A percentile compares a stretch with the other conserved stretches of the same genome.
These are phyloP conservation scores for Beauveria brongniartii DNA, from an alignment of 2,329 filamentous ascomycete species.

Conservation along the genomic window DNA sequence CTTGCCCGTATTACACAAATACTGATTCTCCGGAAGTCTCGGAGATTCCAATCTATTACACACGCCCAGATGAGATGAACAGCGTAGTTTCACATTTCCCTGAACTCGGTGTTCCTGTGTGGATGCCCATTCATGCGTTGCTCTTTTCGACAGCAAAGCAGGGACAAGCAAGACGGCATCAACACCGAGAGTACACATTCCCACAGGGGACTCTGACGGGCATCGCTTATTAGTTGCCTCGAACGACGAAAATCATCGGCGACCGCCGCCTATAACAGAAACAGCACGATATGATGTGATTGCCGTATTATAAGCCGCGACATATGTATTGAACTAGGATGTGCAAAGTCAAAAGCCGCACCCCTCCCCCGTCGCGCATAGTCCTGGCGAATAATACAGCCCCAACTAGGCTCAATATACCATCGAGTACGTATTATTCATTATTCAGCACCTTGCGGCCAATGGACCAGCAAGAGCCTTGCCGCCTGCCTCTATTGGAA, in stretches of 20 bases:
- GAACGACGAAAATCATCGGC: not conserved
- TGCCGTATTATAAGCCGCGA: not conserved
- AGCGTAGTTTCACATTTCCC: not conserved
- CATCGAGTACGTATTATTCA: not conserved
- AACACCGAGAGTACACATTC: not conserved
- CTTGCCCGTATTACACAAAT: not conserved
- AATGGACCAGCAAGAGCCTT: not conserved
- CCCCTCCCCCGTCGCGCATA: not conserved
- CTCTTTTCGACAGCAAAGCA: not conserved
- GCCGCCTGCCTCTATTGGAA: not conserved
- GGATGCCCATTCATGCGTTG: not conserved
- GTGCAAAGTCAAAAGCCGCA: not conserved
- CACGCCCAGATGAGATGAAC: slow-evolving; percentile 1
- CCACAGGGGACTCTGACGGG: not conserved
- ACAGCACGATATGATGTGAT: not conserved
- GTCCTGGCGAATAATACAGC: not conserved
- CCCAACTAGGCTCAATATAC: not conserved
- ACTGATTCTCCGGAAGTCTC: not conserved
- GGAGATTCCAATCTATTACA: not conserved
- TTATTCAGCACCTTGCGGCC: not conserved
- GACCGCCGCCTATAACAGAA: not conserved
- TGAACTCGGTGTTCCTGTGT: not conserved
- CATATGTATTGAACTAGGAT: not conserved
- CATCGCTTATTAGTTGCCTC: not conserved
- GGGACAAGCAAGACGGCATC: not conserved